Base-by-base conservation (phyloP, 495 filamentous ascomycete species). In the Penicillium cataractarum region DNA sequence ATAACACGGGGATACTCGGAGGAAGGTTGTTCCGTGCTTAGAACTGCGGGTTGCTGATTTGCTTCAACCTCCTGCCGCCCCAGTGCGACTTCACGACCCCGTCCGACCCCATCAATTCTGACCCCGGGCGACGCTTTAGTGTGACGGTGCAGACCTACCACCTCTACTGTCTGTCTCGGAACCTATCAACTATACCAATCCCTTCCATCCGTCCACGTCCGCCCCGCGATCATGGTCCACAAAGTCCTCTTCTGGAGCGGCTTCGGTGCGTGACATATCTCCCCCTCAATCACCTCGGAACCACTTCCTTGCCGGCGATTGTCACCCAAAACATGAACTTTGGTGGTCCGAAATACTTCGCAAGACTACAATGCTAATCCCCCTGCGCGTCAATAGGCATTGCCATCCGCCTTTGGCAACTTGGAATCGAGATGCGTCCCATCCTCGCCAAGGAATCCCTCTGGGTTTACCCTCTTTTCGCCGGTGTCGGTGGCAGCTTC, bases 351-450 rank as follows among this genome's bases (percentile, higher is more conserved):
- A 31, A 10, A 26, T 21, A 2, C 0, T 37, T 33, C 13, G 21
- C 17, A 13, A 44, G 32, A n/a, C 21, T 21, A 64, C 52, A 26
- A 12, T 33, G 17, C 57, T 67, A 55, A 67, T 22, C 2, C 12
- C 7, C 5, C 55, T 22, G 7, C 32, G 29, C n/a, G 44, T n/a
- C 21, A 27, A 56, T 63, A 99, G 95, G 95, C 82, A 73, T 96
- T 72, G 92, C 87, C 71, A 89, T 93, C 73, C 92, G 94, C 65
- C 79, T 92, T 76, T 97, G 92, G 92, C 94, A 97, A 79, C 89
- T 98, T 74, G 96, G 93, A 67, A 92, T 99, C 71, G 94, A 99
- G 80, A 96, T 97, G 94, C 93, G 95, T 59, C 95, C 95, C 21
- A 86, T 96, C 75, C 89, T 97, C 82, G 86, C 85, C 75, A 83